Percentiles rank a stretch among this genome's conserved stretches.
Evolutionary conservation across 2,329 filamentous ascomycete genomes (phyloP).

Genomic region (Talaromyces sp.): DNA sequence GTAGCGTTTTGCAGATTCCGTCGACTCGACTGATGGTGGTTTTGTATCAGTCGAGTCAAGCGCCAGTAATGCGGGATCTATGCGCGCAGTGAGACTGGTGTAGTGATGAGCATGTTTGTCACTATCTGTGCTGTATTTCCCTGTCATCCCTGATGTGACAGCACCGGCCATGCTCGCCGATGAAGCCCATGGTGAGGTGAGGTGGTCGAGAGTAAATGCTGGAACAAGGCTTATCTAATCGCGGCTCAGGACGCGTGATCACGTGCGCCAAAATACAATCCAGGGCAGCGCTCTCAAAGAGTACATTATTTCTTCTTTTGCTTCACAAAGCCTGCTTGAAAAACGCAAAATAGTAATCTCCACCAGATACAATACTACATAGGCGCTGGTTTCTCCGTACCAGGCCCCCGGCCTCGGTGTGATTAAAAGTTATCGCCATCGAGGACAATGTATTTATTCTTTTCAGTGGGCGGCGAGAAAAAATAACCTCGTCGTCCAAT

Average conservation of each 20-base stretch:
- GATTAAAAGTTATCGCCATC: not conserved
- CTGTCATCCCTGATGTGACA: constrained; percentile 1
- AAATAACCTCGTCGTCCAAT: not conserved
- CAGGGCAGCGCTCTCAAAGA: too few relatives aligned
- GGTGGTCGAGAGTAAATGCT: not conserved
- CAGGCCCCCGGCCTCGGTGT: not conserved
- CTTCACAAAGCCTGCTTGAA: not conserved
- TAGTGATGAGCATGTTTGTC: not conserved
- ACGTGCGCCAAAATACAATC: constrained; percentile 8
- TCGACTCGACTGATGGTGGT: not conserved
- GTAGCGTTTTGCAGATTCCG: not conserved
- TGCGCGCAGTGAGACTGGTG: not conserved
- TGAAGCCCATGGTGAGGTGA: not conserved
- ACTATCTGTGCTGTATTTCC: not conserved
- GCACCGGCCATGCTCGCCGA: not conserved
- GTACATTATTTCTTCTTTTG: too few relatives aligned
- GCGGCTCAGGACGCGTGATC: constrained; percentile 8
- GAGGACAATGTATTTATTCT: not conserved
- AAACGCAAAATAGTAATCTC: not conserved
- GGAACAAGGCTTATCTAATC: not conserved
- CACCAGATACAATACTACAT: not conserved
- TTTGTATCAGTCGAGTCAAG: not conserved
- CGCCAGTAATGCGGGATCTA: constrained; percentile 4
- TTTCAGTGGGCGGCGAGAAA: not conserved
- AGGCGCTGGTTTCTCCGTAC: not conserved